phyloP scores from a whole-genome alignment of 768 basidiomycete species.

The Strobilomyces confusus region DNA sequence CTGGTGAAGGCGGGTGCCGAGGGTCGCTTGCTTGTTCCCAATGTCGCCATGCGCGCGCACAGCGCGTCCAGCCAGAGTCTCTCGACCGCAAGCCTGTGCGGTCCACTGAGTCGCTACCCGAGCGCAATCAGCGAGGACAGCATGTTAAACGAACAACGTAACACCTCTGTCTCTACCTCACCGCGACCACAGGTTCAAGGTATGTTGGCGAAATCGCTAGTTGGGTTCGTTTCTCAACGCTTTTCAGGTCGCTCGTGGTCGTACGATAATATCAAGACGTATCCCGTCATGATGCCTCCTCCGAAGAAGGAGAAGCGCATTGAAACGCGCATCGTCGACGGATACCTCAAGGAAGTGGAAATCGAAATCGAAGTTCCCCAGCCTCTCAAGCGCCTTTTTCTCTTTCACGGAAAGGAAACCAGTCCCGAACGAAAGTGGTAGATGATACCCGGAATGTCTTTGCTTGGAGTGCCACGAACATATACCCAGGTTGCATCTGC shows the following conservation, averaged over 20 bases:
- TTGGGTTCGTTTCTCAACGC: conserved; percentile 5
- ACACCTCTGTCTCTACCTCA: conserved; percentile 19
- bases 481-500: conserved; percentile 30
- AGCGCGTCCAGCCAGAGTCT: conserved; percentile 33
- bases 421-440: conserved; percentile 28
- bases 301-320: conserved; percentile 49
- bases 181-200: conserved; percentile 50
- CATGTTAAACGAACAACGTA: conserved; percentile 27
- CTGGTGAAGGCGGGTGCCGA: conserved; percentile 58
- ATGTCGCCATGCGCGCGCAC: conserved; percentile 34
- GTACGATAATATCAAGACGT: conserved; percentile 68
- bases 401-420: conserved; percentile 52
- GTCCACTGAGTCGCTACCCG: conserved; percentile 38
- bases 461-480: conserved; percentile 13
- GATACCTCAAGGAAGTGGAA: conserved; percentile 50
- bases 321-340: conserved; percentile 46
- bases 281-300: conserved; percentile 51
- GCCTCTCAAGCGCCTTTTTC: conserved; percentile 62
- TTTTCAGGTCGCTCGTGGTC: conserved; percentile 68
- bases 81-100: conserved; percentile 28
- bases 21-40: conserved; percentile 58
- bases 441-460: conserved; percentile 11
- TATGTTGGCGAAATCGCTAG: conserved; percentile 28
- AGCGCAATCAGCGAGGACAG: conserved; percentile 38
- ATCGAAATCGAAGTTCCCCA: conserved; percentile 52